Evolutionary conservation across 192 early-diverging fungal species (phyloP).

Genomic region (Coemansia sp.): DNA sequence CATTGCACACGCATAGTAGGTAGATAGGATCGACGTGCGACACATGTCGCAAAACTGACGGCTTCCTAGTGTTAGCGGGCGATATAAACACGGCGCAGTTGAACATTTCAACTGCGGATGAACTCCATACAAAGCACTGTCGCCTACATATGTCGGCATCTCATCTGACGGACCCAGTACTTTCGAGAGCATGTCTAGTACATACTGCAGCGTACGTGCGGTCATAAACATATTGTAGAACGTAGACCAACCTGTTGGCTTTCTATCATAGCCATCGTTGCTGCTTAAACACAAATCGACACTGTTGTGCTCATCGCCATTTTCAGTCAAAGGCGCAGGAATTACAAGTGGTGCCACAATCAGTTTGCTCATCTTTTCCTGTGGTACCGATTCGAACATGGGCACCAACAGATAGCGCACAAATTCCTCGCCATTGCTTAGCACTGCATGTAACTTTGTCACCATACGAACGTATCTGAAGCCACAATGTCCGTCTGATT

Average conservation of each 20-base stretch:
- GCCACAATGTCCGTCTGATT: slow-evolving; percentile 18
- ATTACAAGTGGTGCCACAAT: neutral
- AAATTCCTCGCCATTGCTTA: neutral
- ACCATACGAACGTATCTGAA: slow-evolving; percentile 14
- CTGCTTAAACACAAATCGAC: neutral
- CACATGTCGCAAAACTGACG: slow-evolving; percentile 59
- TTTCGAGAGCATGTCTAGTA: neutral
- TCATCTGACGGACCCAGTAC: neutral
- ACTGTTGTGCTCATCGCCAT: neutral
- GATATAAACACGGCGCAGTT: slow-evolving; percentile 19
- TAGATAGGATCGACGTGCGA: slow-evolving; percentile 48
- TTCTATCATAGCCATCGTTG: neutral
- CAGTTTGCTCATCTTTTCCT: neutral
- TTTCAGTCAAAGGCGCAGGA: neutral
- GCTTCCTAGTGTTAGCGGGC: slow-evolving; percentile 2
- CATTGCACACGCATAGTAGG: slow-evolving; percentile 42
- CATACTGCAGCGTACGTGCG: neutral
- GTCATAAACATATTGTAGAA: slow-evolving; percentile 21
- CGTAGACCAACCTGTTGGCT: slow-evolving; percentile 4
- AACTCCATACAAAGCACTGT: slow-evolving; percentile 14
- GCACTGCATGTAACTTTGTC: neutral
- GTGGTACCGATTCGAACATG: neutral
- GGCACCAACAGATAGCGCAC: slow-evolving; percentile 15
- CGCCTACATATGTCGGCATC: neutral
- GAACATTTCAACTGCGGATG: slow-evolving; percentile 30